These are phyloP conservation scores for Coniosporium apollinis DNA, from an alignment of 495 filamentous ascomycete genomes.

Conservation along the genomic window DNA sequence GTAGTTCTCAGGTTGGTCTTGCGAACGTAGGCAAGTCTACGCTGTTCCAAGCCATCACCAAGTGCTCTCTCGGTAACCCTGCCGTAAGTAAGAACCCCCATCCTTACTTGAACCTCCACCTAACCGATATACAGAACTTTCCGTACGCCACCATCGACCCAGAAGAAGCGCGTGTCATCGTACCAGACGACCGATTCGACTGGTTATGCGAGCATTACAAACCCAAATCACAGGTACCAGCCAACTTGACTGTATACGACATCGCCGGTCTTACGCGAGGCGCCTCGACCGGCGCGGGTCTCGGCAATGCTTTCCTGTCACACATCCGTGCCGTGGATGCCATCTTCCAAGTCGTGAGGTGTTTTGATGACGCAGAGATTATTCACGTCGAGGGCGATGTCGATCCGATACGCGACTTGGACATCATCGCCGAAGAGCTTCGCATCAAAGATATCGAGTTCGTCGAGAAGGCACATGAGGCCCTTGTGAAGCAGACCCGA, in stretches of 20 bases:
- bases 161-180: conserved; percentile 94
- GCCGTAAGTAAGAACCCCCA: conserved; percentile 39
- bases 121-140: conserved; percentile 51
- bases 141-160: conserved; percentile 98
- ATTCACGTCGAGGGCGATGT: conserved; percentile 99
- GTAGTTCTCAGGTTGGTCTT: conserved; percentile 66
- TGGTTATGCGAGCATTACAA: conserved; percentile 94
- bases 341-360: conserved; percentile 98
- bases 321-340: conserved; percentile 99
- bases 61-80: conserved; percentile 92
- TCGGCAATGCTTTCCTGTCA: conserved; percentile 95
- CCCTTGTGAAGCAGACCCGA: conserved; percentile 76
- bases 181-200: conserved; percentile 90
- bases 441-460: conserved; percentile 99
- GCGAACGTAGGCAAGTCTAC: conserved; percentile 99
- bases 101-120: conserved; percentile 6
- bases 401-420: conserved; percentile 80
- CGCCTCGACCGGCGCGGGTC: conserved; percentile 90
- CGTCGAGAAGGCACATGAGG: conserved; percentile 83
- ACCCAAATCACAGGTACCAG: conserved; percentile 87
- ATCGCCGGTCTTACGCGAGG: conserved; percentile 95
- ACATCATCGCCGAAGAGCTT: conserved; percentile 93
- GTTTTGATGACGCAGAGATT: conserved; percentile 98
- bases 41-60: conserved; percentile 98
- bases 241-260: conserved; percentile 97